Percentiles rank a stretch among this genome's conserved stretches.
These are phyloP conservation scores for Arthrocladium fulminans DNA, from an alignment of 2,329 filamentous ascomycete species.

Conservation along the genomic window DNA sequence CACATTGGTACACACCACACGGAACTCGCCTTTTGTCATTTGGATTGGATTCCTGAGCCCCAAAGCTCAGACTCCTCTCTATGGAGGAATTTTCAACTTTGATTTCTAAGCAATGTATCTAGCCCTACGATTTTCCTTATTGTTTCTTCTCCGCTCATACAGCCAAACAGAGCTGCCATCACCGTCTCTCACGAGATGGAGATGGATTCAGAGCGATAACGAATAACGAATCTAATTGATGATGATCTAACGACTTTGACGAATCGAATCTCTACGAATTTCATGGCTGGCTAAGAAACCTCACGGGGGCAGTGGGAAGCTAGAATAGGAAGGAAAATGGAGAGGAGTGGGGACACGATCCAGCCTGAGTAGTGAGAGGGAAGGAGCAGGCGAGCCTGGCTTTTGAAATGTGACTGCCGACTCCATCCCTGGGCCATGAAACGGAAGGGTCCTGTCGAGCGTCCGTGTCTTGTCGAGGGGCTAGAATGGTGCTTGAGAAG, in stretches of 20 bases:
- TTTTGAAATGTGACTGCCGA: no score
- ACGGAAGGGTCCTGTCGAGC: no score
- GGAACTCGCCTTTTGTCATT: background rate
- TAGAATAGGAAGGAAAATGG: background rate
- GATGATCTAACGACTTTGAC: background rate
- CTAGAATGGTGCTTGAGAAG: no score
- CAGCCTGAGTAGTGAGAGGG: no score
- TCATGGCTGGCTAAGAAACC: background rate
- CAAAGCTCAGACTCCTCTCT: background rate
- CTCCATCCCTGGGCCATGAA: no score
- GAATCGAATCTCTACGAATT: background rate
- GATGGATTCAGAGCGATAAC: background rate
- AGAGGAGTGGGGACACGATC: no score
- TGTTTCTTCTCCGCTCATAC: background rate
- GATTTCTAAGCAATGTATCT: slow-evolving; percentile 6
- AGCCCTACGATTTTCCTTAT: background rate
- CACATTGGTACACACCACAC: slow-evolving; percentile 8
- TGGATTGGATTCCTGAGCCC: background rate
- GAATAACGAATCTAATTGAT: slow-evolving; percentile 1
- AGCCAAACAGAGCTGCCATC: background rate
- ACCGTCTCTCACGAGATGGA: background rate
- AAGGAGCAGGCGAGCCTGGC: no score
- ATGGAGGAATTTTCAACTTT: background rate
- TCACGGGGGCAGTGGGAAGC: no score
- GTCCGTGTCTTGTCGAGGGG: no score